Conservation (phyloP, 352 stramenopile genomes). For the Plasmopara muralis region DNA sequence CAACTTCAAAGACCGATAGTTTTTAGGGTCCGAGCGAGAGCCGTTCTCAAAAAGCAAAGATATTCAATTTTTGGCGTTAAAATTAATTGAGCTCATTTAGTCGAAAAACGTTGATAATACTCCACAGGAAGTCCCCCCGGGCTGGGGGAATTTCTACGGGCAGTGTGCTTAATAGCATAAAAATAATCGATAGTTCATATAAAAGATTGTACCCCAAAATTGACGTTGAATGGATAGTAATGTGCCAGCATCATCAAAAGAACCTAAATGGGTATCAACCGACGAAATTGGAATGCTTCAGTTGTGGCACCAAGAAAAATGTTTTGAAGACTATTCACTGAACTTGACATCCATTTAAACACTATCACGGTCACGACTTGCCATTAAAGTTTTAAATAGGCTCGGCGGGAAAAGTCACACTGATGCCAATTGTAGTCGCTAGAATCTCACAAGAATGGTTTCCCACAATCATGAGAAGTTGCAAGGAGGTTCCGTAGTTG, state of each 20-base stretch:
- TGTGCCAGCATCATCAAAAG: not conserved
- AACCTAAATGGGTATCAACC: conserved; percentile 1
- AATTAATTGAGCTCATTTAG: no score
- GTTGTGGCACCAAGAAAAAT: not conserved
- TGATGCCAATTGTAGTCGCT: not conserved
- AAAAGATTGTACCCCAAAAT: conserved; percentile 9
- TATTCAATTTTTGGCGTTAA: no score
- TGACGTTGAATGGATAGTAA: conserved; percentile 2
- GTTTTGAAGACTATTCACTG: not conserved
- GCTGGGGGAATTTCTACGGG: not conserved
- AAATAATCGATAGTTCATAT: conserved; percentile 3
- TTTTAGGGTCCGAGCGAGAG: no score
- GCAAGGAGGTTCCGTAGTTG: conserved; percentile 1
- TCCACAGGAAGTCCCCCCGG: not conserved
- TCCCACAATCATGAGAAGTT: not conserved
- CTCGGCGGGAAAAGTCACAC: not conserved
- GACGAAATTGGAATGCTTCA: conserved; percentile 4
- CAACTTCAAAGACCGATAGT: no score
- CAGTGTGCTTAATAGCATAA: not conserved
- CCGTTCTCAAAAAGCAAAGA: no score
- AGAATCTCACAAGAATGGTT: not conserved
- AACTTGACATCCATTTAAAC: conserved; percentile 5
- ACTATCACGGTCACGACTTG: conserved; percentile 1
- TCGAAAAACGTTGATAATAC: not conserved
- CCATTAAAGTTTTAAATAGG: not conserved